phyloP scores from a whole-genome alignment of 306 rosid species.

The Glycine soja region DNA sequence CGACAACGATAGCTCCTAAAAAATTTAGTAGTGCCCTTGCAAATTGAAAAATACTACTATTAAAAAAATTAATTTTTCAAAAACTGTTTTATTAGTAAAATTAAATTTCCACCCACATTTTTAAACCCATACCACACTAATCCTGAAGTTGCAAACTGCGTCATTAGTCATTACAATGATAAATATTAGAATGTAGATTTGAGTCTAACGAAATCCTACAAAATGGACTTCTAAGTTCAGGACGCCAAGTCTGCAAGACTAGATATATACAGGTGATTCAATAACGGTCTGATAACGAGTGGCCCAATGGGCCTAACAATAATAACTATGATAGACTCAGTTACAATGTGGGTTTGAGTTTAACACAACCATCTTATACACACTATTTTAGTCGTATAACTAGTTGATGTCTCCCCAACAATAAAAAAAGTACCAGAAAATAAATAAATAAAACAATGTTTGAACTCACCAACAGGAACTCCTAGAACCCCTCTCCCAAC shows the following conservation, averaged over 20 bases:
- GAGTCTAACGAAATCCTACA: too few relatives aligned
- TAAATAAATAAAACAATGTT: neutral
- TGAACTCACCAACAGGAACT: slow-evolving; percentile 77
- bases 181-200: too few relatives aligned
- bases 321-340: too few relatives aligned
- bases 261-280: too few relatives aligned
- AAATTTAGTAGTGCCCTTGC: slow-evolving; percentile 78
- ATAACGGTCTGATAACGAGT: too few relatives aligned
- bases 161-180: neutral
- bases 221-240: too few relatives aligned
- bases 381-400: too few relatives aligned
- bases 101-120: neutral
- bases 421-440: neutral
- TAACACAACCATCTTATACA: too few relatives aligned
- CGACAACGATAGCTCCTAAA: slow-evolving; percentile 86
- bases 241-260: too few relatives aligned
- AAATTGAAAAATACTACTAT: slow-evolving; percentile 21
- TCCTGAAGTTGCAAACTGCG: neutral
- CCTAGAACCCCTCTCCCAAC: slow-evolving; percentile 81
- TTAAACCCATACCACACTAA: neutral
- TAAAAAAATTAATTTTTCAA: neutral
- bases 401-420: too few relatives aligned
- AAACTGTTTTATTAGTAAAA: neutral
- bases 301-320: too few relatives aligned
- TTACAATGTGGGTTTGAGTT: too few relatives aligned